Evolutionary conservation across 306 rosid species (phyloP), one percentile per base, ranked within the genome.

Genomic region (Amphicarpaea edgeworthii): DNA sequence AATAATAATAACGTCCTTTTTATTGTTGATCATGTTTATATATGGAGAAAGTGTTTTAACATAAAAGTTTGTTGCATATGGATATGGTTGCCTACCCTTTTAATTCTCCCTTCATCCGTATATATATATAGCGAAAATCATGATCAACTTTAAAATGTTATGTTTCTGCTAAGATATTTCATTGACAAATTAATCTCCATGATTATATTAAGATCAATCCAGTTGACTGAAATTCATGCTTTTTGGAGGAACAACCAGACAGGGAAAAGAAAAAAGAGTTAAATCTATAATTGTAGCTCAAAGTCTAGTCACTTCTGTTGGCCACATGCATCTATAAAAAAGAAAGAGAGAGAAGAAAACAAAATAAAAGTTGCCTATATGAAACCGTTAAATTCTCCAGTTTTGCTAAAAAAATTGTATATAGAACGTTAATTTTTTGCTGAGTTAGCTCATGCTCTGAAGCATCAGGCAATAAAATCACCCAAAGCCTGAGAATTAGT

Each of bases 271-370:
- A 66, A 28, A 37, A 58, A 45, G 78, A 69, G 83, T 49, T 81
- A 23, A 58, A 67, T 71, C 71, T 71, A 59, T 66, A 60, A 72
- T 80, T 80, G 73, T 41, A 59, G 77, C 67, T 51, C 60, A 60
- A 51, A 45, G 83, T 78, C 77, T 53, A 73, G 82, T 72, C 84
- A 67, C 77, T 72, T 81, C 77, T 73, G 82, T 73, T 81, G 77
- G 81, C 80, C 83, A 53, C 83, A 73, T 79, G 79, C 76, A 20
- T 24, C 59, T 30, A 77, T 75, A 81, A 40, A 81, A 59, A 19
- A 51, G 67, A 76, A 14, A 64, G 79, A 42, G 63, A 20, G 19
- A 46, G 68, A 32, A 14, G 7, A 71, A 21, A 57, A 58, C 24
- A 24, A 67, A 45, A 12, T 24, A 11, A 51, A 70, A 71, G 47